These are phyloP conservation scores for Parascedosporium putredinis DNA, from an alignment of 2,329 filamentous ascomycete species.

Conservation along the genomic window DNA sequence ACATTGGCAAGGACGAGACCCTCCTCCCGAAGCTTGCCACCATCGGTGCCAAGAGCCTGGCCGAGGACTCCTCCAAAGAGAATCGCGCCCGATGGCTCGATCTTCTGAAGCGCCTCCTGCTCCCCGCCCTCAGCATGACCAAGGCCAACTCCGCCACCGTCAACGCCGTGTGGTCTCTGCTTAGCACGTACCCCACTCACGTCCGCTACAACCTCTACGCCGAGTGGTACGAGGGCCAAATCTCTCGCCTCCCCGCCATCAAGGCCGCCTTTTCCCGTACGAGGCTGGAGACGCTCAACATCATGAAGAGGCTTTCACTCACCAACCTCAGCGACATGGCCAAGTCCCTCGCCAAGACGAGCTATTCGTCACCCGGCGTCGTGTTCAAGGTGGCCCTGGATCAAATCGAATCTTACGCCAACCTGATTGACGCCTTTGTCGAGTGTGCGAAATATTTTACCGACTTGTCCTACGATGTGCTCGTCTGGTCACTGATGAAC, in stretches of 20 bases:
- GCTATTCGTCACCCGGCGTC: conserved; percentile 78
- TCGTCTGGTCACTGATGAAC: conserved; percentile 86
- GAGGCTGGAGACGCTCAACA: conserved; percentile 67
- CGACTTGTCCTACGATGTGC: conserved; percentile 79
- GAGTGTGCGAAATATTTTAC: conserved; percentile 94
- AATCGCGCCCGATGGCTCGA: conserved; percentile 77
- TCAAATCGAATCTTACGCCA: conserved; percentile 89
- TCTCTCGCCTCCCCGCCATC: conserved; percentile 67
- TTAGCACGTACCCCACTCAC: conserved; percentile 66
- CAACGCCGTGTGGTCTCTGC: conserved; percentile 75
- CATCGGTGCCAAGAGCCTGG: conserved; percentile 70
- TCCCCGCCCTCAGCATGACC: conserved; percentile 79
- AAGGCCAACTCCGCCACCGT: conserved; percentile 75
- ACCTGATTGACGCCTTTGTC: conserved; percentile 88
- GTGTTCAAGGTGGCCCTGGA: conserved; percentile 83
- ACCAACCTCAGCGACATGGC: conserved; percentile 82
- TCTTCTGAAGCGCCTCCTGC: conserved; percentile 70
- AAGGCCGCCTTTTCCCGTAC: conserved; percentile 68
- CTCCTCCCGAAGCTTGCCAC: conserved; percentile 74
- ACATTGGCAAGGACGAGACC: conserved; percentile 73
- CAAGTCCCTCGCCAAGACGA: conserved; percentile 81
- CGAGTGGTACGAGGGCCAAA: conserved; percentile 80
- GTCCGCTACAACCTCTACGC: conserved; percentile 82
- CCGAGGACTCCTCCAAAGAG: conserved; percentile 54
- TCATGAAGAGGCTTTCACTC: conserved; percentile 80